phyloP scores from a whole-genome alignment of 1,139 yeast genomes.

The Magnusiomyces tetraspermus region DNA sequence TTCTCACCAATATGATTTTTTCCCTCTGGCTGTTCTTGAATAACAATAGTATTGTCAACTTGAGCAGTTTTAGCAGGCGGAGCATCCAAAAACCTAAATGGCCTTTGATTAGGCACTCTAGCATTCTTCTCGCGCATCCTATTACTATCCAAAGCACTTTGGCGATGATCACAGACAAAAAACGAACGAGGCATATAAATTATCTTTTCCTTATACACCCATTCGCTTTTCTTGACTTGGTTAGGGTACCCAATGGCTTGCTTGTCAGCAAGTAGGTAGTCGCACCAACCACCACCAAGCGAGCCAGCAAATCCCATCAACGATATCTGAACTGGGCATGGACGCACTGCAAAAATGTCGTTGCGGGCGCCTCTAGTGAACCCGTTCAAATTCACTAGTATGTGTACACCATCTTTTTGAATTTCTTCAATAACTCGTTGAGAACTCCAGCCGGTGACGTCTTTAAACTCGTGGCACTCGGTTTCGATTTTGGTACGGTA shows the following conservation, averaged over 20 bases:
- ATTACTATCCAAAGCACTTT: constrained; percentile 27
- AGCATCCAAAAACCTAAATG: background rate
- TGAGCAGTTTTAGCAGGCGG: background rate
- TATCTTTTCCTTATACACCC: constrained; percentile 25
- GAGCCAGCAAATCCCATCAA: constrained; percentile 34
- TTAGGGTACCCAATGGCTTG: constrained; percentile 13
- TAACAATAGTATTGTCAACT: background rate
- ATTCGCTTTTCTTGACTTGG: constrained; percentile 4
- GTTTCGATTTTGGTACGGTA: constrained; percentile 26
- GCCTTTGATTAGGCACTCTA: background rate
- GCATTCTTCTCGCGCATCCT: constrained; percentile 7
- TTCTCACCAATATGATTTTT: no score
- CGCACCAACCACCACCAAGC: constrained; percentile 31
- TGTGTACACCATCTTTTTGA: constrained; percentile 28
- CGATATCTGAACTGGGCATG: constrained; percentile 29
- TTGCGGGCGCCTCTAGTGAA: constrained; percentile 32
- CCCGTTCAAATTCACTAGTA: constrained; percentile 31
- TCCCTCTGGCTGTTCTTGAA: no score
- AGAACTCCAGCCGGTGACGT: constrained; percentile 24
- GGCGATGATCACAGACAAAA: constrained; percentile 32
- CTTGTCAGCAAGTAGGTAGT: constrained; percentile 27
- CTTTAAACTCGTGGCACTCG: constrained; percentile 25
- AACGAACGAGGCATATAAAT: constrained; percentile 30
- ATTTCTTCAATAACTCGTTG: constrained; percentile 26
- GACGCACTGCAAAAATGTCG: constrained; percentile 30